A percentile compares a stretch with the other conserved stretches of the same genome.
These are phyloP conservation scores for Boletellus ananas DNA, from an alignment of 768 basidiomycete genomes.

Conservation along the genomic window DNA sequence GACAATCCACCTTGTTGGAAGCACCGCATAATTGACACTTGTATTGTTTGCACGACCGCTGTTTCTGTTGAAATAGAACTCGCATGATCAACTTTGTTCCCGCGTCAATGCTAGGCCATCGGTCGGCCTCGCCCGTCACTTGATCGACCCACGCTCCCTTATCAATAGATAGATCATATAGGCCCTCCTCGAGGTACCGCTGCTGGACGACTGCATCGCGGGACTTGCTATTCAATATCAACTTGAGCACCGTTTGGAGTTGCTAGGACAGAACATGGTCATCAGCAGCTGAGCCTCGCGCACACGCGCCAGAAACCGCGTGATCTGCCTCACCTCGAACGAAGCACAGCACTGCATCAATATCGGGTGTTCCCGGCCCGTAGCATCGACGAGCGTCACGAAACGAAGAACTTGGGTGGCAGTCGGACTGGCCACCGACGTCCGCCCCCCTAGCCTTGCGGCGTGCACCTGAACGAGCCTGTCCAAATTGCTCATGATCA, in stretches of 20 bases:
- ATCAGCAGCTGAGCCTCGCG: neutral
- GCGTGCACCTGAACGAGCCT: conserved; percentile 21
- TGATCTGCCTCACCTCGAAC: conserved; percentile 17
- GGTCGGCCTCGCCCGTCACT: conserved; percentile 17
- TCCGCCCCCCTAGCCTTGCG: conserved; percentile 8
- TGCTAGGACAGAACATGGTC: conserved; percentile 10
- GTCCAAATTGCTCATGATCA: conserved; percentile 20
- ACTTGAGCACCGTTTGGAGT: conserved; percentile 18
- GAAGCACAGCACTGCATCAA: conserved; percentile 23
- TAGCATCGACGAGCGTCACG: conserved; percentile 25
- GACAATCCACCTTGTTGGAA: conserved; percentile 16
- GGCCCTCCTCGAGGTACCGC: conserved; percentile 21
- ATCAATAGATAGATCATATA: conserved; percentile 25
- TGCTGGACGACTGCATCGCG: conserved; percentile 20
- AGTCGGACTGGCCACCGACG: conserved; percentile 13
- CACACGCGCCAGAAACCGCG: neutral
- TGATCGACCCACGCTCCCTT: conserved; percentile 20
- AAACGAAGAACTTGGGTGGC: conserved; percentile 19
- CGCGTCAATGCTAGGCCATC: conserved; percentile 22
- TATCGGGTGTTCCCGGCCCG: conserved; percentile 26
- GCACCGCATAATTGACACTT: conserved; percentile 21
- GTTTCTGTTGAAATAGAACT: conserved; percentile 19
- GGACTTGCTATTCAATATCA: conserved; percentile 15
- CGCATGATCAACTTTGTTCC: conserved; percentile 25
- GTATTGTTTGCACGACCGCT: conserved; percentile 10